Base-by-base conservation (phyloP, 2,329 filamentous ascomycete species). In the Orbilia javanica region DNA sequence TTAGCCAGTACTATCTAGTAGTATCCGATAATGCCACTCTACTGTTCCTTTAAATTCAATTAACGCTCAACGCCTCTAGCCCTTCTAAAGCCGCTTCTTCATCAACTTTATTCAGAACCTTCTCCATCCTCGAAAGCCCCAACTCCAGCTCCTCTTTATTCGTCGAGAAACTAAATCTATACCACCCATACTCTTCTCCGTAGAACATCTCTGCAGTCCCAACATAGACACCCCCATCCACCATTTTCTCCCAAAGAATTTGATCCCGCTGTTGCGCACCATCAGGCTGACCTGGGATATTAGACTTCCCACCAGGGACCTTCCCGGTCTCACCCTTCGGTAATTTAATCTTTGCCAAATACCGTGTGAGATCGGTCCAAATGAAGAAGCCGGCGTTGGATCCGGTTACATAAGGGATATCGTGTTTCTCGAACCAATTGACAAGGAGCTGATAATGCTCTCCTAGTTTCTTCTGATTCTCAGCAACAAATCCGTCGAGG, bases 361-460 rank as follows among this genome's bases (percentile, higher is more conserved):
- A 76, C 48, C 46, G 36, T 0, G 83, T 83, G 1, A 90, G 80
- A 80, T 89, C 85, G 1, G 88, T 82, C 84, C 86, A 89, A 1
- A 90, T 79, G 80, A 90, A 90, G 80, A 89, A 89, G 0, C 87
- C 88, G 0, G 88, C 88, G 77, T 89, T 89, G 3, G 83, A 84
- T 0, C 86, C 86, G 0, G 84, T 82, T 0, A 85, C 83, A 79
- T 88, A 88, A 13, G 84, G 81, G 2, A 89, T 85, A 1, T 85
- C 84, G 6, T 86, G 82, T 1, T 83, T 81, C 7, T 82, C 79
- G 15, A 89, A 82, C 3, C 82, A 85, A 0, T 62, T 46, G 0
- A 82, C 83, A 0, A 85, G 83, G 20, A 85, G 84, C 3, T 80
- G 80, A 79, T 88, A 86, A 2, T 84, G 83, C 2, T 83, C 79